Percentiles rank a stretch among this genome's conserved stretches.
Evolutionary conservation across 208 protist species (phyloP).

Genomic region (Acanthamoeba healyi): DNA sequence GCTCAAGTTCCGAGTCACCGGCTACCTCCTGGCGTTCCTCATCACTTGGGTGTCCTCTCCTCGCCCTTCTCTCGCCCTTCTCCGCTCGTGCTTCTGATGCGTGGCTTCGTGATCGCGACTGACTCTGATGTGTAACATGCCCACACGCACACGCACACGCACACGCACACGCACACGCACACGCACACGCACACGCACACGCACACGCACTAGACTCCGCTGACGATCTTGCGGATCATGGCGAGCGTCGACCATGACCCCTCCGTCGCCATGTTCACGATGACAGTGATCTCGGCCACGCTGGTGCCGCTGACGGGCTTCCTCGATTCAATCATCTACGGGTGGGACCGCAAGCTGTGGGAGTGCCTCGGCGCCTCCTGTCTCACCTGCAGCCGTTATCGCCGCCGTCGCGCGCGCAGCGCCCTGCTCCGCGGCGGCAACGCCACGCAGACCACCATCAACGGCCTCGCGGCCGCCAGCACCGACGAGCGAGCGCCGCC

Average conservation of each 20-base stretch:
- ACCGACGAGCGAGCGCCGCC: background rate
- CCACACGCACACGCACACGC: too few species aligned
- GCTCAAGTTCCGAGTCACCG: background rate
- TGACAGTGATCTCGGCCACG: background rate
- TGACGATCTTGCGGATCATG: background rate
- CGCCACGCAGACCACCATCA: background rate
- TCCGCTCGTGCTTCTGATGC: too few species aligned
- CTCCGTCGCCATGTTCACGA: background rate
- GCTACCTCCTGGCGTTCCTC: slow-evolving; percentile 23
- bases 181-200: too few species aligned
- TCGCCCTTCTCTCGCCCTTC: background rate
- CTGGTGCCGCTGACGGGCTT: slow-evolving; percentile 21
- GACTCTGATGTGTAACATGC: too few species aligned
- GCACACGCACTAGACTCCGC: background rate
- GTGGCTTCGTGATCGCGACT: too few species aligned
- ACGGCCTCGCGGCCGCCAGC: background rate
- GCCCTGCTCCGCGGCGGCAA: background rate
- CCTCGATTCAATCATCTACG: slow-evolving; percentile 31
- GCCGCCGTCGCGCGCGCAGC: too few species aligned
- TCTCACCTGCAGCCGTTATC: background rate
- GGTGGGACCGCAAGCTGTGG: background rate
- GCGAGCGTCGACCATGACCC: too few species aligned
- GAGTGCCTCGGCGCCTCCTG: background rate
- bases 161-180: too few species aligned
- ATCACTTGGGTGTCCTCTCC: background rate